Evolutionary conservation across 768 basidiomycete genomes (phyloP).

Genomic region (Coprinopsis sp.): DNA sequence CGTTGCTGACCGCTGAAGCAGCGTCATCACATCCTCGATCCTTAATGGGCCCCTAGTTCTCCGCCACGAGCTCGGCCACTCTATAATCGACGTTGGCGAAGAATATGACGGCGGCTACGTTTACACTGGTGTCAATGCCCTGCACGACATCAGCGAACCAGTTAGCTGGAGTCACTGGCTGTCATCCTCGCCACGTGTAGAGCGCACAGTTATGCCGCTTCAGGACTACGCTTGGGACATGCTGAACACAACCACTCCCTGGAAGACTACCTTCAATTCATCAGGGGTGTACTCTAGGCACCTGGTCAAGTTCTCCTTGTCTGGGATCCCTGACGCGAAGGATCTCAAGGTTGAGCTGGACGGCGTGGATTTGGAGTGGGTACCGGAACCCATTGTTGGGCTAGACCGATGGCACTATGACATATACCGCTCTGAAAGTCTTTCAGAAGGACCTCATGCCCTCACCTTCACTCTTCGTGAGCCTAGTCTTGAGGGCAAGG

Average conservation of each 20-base stretch:
- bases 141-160: conserved; percentile 23
- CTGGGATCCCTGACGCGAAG: conserved; percentile 52
- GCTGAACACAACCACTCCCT: conserved; percentile 55
- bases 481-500: conserved; percentile 41
- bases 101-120: conserved; percentile 78
- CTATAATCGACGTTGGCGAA: conserved; percentile 73
- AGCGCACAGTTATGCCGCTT: conserved; percentile 71
- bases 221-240: conserved; percentile 75
- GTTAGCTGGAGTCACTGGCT: conserved; percentile 76
- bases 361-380: conserved; percentile 56
- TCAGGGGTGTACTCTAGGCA: conserved; percentile 60
- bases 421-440: conserved; percentile 33
- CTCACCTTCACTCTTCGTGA: conserved; percentile 55
- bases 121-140: conserved; percentile 69
- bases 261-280: conserved; percentile 57
- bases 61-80: conserved; percentile 78
- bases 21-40: conserved; percentile 70
- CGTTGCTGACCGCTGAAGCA: no score
- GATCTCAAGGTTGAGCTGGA: conserved; percentile 61
- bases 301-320: conserved; percentile 66
- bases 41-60: conserved; percentile 73
- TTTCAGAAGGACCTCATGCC: conserved; percentile 52
- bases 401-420: conserved; percentile 78
- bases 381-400: conserved; percentile 49
- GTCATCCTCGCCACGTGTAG: conserved; percentile 36